Evolutionary conservation across 352 stramenopile species (phyloP).

Genomic region (Globisporangium cystogenes): DNA sequence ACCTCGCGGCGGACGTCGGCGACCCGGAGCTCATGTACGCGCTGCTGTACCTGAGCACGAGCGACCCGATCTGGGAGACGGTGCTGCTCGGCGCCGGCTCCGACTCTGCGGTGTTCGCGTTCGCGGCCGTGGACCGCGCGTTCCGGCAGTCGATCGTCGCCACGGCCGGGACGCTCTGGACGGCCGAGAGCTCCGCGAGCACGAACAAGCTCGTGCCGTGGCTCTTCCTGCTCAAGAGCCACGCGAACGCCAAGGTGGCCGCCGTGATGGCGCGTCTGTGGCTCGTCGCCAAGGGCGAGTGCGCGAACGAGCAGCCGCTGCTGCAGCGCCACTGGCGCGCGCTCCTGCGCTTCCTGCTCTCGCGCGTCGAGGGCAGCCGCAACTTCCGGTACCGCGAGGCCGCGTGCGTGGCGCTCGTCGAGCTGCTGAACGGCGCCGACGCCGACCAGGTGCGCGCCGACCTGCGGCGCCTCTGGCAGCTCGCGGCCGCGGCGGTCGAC

Average conservation of each 20-base stretch:
- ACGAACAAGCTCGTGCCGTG: conserved; percentile 60
- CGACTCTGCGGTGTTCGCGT: conserved; percentile 29
- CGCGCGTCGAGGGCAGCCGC: conserved; percentile 47
- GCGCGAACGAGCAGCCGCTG: conserved; percentile 39
- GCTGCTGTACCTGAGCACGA: conserved; percentile 76
- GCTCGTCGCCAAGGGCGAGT: conserved; percentile 48
- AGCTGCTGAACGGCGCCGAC: conserved; percentile 55
- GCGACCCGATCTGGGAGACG: conserved; percentile 57
- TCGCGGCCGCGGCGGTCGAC: conserved; percentile 63
- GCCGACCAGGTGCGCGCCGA: conserved; percentile 35
- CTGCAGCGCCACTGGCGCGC: conserved; percentile 44
- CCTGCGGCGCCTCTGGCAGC: conserved; percentile 62
- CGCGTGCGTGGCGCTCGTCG: conserved; percentile 49
- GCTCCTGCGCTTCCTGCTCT: conserved; percentile 55
- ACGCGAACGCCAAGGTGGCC: conserved; percentile 61
- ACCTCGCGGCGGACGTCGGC: conserved; percentile 71
- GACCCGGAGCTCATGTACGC: conserved; percentile 81
- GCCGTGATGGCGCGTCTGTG: conserved; percentile 66
- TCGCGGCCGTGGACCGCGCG: conserved; percentile 28
- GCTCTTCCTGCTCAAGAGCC: conserved; percentile 73
- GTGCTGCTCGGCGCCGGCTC: conserved; percentile 8
- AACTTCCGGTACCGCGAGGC: conserved; percentile 85
- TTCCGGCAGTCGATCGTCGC: conserved; percentile 46
- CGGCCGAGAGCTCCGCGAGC: conserved; percentile 37
- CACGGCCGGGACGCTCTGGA: conserved; percentile 56